phyloP scores from a whole-genome alignment of 495 filamentous ascomycete genomes.

The Lasiosphaeria hispida region DNA sequence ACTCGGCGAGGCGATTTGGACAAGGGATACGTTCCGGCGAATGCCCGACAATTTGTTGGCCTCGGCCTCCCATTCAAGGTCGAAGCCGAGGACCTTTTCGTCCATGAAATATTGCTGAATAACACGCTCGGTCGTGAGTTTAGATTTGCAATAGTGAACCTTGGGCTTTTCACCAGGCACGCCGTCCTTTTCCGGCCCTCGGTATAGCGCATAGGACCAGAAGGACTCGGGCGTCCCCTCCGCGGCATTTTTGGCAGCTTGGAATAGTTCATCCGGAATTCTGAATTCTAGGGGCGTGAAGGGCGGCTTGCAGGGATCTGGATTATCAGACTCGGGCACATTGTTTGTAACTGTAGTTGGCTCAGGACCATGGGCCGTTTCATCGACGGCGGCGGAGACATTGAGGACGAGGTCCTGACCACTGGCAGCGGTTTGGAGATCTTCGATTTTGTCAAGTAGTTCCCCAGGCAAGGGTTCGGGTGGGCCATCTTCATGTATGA shows the following conservation, averaged over 20 bases:
- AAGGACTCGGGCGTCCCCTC: slow-evolving; percentile 45
- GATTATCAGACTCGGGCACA: slow-evolving; percentile 1
- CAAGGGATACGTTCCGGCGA: slow-evolving; percentile 67
- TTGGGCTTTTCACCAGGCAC: slow-evolving; percentile 43
- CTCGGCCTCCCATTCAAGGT: slow-evolving; percentile 77
- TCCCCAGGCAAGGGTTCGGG: neutral
- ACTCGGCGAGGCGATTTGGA: slow-evolving; percentile 76
- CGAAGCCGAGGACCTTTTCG: slow-evolving; percentile 74
- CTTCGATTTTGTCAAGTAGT: neutral
- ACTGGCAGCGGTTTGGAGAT: neutral
- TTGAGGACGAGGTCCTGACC: no score
- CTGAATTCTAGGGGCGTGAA: slow-evolving; percentile 40
- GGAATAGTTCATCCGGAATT: slow-evolving; percentile 45
- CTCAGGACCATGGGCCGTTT: no score
- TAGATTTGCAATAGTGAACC: slow-evolving; percentile 74
- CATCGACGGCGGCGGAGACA: no score
- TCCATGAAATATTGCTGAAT: slow-evolving; percentile 62
- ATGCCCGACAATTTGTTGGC: slow-evolving; percentile 43
- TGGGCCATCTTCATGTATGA: neutral
- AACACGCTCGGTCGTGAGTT: slow-evolving; percentile 62
- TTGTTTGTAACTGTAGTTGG: neutral
- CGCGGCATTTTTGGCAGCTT: slow-evolving; percentile 39
- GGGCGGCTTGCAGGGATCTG: slow-evolving; percentile 26
- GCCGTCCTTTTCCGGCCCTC: slow-evolving; percentile 39
- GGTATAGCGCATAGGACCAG: slow-evolving; percentile 70